A percentile compares a stretch with the other conserved stretches of the same genome.
These are phyloP conservation scores for Ganoderma lingzhi DNA, from an alignment of 1,284 basidiomycete genomes.

Conservation along the genomic window DNA sequence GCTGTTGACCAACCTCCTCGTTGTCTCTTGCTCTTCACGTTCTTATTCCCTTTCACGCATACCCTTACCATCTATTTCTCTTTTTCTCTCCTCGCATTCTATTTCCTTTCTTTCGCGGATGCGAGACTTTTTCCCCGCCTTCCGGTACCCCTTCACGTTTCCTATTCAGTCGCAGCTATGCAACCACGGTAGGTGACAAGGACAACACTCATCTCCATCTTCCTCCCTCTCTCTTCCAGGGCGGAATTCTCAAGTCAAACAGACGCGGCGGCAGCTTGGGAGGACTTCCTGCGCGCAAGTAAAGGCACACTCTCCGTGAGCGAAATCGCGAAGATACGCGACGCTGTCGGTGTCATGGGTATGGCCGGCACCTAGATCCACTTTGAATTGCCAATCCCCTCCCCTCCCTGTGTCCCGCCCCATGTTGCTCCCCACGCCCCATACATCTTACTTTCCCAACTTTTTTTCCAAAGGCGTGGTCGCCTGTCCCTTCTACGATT, in stretches of 20 bases:
- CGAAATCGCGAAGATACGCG: constrained; percentile 83
- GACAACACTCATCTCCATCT: not conserved
- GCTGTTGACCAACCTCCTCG: too few relatives aligned
- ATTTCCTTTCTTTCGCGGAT: not conserved
- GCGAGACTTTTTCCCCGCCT: not conserved
- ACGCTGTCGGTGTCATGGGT: constrained; percentile 76
- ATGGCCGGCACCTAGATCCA: constrained; percentile 73
- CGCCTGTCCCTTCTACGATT: not conserved
- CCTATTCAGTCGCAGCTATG: not conserved
- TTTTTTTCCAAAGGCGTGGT: not conserved
- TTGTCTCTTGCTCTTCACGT: not conserved
- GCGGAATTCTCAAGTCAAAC: constrained; percentile 59
- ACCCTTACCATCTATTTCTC: not conserved
- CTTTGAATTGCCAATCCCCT: not conserved
- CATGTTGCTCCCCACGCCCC: too few relatives aligned
- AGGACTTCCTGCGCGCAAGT: constrained; percentile 77
- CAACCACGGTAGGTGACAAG: not conserved
- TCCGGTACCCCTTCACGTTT: not conserved
- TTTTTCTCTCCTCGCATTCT: not conserved
- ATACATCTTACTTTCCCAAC: not conserved
- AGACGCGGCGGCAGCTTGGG: constrained; percentile 72
- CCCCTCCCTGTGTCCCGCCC: not conserved
- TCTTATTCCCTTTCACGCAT: not conserved
- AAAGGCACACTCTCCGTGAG: constrained; percentile 73
- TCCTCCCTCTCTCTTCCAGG: constrained; percentile 44